phyloP scores from a whole-genome alignment of 352 stramenopile species.

The Lagenidium giganteum region DNA sequence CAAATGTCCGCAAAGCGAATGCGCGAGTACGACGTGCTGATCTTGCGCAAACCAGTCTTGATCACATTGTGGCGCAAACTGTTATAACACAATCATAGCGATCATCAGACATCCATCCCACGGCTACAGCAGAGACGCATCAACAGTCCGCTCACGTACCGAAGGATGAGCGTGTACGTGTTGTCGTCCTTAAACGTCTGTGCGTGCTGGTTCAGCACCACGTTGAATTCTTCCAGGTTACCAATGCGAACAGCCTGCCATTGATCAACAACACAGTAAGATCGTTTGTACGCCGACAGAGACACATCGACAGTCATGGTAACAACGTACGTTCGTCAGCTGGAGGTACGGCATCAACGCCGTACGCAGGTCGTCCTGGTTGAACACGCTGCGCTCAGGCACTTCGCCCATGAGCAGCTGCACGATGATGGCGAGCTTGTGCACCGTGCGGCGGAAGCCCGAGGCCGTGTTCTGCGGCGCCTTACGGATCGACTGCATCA shows the following conservation, averaged over 20 bases:
- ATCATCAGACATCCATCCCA: not conserved
- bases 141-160: slow-evolving; percentile 31
- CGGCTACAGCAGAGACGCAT: no score
- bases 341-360: slow-evolving; percentile 93
- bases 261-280: slow-evolving; percentile 1
- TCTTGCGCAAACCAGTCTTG: slow-evolving; percentile 97
- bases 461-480: slow-evolving; percentile 94
- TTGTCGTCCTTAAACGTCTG: slow-evolving; percentile 90
- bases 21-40: slow-evolving; percentile 94
- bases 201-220: slow-evolving; percentile 84
- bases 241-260: slow-evolving; percentile 91
- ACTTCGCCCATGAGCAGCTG: slow-evolving; percentile 98
- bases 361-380: slow-evolving; percentile 82
- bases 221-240: slow-evolving; percentile 94
- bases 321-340: slow-evolving; percentile 86
- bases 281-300: no score
- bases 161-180: slow-evolving; percentile 95
- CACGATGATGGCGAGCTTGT: slow-evolving; percentile 96
- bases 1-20: slow-evolving; percentile 91
- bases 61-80: slow-evolving; percentile 97
- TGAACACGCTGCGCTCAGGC: slow-evolving; percentile 94
- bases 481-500: slow-evolving; percentile 97
- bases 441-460: slow-evolving; percentile 95
- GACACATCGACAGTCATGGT: no score
- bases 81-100: not conserved